Conservation (phyloP, 352 stramenopile species). For the Pythium volutum region DNA sequence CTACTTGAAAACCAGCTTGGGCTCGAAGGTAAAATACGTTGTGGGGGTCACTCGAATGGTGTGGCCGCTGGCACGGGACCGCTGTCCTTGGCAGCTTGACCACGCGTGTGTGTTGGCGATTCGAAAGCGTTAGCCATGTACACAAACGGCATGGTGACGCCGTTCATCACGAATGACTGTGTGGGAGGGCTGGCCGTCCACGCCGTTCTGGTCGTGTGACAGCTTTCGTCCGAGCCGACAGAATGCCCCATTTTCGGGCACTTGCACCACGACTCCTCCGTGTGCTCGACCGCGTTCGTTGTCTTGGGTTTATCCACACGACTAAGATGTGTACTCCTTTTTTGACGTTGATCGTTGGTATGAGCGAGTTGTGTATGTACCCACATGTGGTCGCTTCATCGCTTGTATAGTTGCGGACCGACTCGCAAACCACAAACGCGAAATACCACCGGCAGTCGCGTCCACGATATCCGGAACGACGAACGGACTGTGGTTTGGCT, state of each 20-base stretch:
- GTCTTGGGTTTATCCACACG: conserved; percentile 45
- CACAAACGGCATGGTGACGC: conserved; percentile 64
- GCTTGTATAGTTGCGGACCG: too few species aligned
- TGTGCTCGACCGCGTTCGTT: conserved; percentile 43
- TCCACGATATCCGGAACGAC: too few species aligned
- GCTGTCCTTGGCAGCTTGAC: conserved; percentile 58
- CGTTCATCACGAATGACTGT: conserved; percentile 67
- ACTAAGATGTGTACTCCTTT: conserved; percentile 28
- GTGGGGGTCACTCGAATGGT: too few species aligned
- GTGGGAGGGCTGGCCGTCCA: conserved; percentile 66
- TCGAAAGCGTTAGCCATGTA: conserved; percentile 54
- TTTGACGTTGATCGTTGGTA: conserved; percentile 19
- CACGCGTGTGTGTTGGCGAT: conserved; percentile 53
- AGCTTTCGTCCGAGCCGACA: conserved; percentile 49
- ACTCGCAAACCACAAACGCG: too few species aligned
- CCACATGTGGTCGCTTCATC: too few species aligned
- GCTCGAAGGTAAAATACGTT: too few species aligned
- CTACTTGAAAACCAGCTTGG: conserved; percentile 31
- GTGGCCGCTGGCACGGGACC: conserved; percentile 46
- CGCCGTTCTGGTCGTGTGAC: conserved; percentile 32
- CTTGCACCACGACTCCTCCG: too few species aligned
- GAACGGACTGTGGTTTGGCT: too few species aligned
- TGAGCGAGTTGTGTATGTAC: too few species aligned
- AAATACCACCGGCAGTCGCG: too few species aligned
- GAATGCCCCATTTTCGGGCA: too few species aligned